Evolutionary conservation across 106 monocot genomes (phyloP).

Genomic region (Agapanthus africanus): DNA sequence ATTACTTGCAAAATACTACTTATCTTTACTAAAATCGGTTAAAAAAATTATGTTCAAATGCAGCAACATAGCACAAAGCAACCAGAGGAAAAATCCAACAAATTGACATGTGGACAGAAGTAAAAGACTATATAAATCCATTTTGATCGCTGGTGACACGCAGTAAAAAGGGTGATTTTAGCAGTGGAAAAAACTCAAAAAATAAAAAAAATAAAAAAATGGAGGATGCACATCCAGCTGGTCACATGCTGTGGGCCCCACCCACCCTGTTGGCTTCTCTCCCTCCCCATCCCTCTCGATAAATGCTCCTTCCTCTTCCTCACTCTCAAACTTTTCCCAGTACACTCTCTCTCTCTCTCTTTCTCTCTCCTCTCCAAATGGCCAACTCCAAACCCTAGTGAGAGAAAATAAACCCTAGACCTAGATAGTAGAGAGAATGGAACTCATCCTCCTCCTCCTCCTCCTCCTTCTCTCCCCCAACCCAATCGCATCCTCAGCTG

Average conservation of each 20-base stretch:
- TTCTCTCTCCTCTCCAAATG: conserved; percentile 15
- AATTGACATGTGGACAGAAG: no score
- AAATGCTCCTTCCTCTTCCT: conserved; percentile 15
- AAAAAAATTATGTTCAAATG: no score
- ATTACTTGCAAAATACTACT: no score
- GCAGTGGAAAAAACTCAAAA: no score
- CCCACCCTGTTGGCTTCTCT: neutral
- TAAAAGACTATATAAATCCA: no score
- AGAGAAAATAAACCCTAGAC: neutral
- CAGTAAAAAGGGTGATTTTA: no score
- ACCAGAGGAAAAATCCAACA: no score
- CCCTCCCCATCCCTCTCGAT: conserved; percentile 4
- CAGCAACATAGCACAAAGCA: no score
- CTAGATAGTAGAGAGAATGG: no score
- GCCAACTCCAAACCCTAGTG: conserved; percentile 9
- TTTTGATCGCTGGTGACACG: no score
- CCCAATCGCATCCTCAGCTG: neutral
- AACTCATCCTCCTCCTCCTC: conserved; percentile 5
- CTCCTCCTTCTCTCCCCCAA: conserved; percentile 7
- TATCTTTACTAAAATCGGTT: no score
- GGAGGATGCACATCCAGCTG: no score
- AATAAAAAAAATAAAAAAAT: neutral
- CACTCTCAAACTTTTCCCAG: conserved; percentile 10
- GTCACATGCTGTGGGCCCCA: neutral
- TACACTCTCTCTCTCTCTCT: neutral